Percentiles rank a stretch among this genome's conserved stretches.
Conservation (phyloP, 192 early-diverging fungal genomes). For the Backusella circina region DNA sequence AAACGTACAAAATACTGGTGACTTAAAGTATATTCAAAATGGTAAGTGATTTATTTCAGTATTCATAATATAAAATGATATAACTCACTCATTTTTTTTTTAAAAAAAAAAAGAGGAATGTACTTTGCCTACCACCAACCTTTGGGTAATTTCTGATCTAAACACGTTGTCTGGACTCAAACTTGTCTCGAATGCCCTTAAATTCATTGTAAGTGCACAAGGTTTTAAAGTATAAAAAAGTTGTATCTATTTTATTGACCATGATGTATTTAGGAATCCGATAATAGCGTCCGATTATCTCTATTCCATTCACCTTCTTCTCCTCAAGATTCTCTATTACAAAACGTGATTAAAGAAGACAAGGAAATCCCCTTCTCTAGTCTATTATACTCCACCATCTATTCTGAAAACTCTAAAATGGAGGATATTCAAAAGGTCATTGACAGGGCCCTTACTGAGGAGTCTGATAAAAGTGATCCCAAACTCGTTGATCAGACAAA, state of each 20-base stretch:
- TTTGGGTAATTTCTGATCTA: slow-evolving; percentile 58
- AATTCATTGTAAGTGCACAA: slow-evolving; percentile 28
- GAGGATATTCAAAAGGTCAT: slow-evolving; percentile 4
- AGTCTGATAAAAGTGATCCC: not conserved
- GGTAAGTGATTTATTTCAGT: not conserved
- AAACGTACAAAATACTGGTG: not conserved
- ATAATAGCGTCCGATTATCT: slow-evolving; percentile 38
- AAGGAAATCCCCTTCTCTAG: slow-evolving; percentile 4
- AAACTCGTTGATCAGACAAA: slow-evolving; percentile 16
- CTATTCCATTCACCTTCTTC: slow-evolving; percentile 35
- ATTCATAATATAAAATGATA: too few relatives aligned
- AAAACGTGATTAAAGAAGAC: not conserved
- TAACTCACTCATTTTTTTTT: not conserved
- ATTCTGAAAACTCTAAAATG: not conserved
- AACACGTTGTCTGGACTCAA: slow-evolving; percentile 43
- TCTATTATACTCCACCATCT: slow-evolving; percentile 7
- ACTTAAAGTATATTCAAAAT: slow-evolving; percentile 1
- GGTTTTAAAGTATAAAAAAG: too few relatives aligned
- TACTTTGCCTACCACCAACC: slow-evolving; percentile 19
- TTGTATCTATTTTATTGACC: too few relatives aligned
- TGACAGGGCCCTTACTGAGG: not conserved
- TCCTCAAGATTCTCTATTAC: not conserved
- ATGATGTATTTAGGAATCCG: slow-evolving; percentile 15
- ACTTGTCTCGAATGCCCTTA: slow-evolving; percentile 49
- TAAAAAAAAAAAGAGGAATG: not conserved